phyloP scores from a whole-genome alignment of 2,329 filamentous ascomycete genomes.

The Aspergillus sp. region DNA sequence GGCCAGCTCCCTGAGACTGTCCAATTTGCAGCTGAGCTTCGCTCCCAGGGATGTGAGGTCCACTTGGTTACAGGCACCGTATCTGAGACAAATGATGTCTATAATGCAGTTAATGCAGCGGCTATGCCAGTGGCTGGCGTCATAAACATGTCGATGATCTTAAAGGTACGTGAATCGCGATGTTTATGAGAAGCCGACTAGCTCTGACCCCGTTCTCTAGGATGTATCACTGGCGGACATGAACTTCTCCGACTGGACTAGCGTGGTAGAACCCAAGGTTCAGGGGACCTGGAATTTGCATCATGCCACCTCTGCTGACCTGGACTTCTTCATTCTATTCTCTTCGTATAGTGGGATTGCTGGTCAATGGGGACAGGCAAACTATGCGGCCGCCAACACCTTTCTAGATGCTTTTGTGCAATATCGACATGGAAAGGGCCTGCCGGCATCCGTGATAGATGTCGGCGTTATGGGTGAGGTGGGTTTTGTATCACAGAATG shows the following conservation, averaged over 20 bases:
- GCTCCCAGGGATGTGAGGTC: background rate
- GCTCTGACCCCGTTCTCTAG: background rate
- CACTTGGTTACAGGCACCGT: background rate
- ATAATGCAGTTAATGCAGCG: background rate
- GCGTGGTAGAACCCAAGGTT: background rate
- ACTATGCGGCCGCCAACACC: background rate
- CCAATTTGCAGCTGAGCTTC: background rate
- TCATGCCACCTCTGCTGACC: background rate
- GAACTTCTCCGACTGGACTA: background rate
- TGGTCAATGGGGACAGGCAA: background rate
- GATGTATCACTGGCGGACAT: background rate
- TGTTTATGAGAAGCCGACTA: background rate
- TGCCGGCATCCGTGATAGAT: background rate
- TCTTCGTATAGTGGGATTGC: background rate
- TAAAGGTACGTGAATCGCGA: background rate
- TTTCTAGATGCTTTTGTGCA: constrained; percentile 3
- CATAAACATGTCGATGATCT: background rate
- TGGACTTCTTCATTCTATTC: background rate
- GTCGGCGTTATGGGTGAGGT: background rate
- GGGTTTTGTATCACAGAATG: background rate
- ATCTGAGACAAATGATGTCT: background rate
- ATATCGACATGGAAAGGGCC: background rate
- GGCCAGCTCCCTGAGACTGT: background rate
- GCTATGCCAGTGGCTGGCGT: background rate
- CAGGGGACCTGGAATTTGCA: background rate